Conservation (phyloP, 495 filamentous ascomycete genomes). For the Hypoxylon cercidicola region DNA sequence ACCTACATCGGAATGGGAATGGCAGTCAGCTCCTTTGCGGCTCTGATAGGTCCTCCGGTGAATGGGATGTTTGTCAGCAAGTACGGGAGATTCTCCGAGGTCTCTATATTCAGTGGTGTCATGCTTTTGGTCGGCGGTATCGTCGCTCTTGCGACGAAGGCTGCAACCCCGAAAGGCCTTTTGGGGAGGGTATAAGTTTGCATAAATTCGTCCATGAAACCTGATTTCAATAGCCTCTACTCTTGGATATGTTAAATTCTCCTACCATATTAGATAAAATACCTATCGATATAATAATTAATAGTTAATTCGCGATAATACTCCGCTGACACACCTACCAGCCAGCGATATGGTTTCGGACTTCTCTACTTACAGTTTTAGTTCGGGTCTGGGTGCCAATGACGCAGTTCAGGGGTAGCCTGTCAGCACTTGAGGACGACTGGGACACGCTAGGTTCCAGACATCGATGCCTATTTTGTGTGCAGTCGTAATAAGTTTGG, state of each 20-base stretch:
- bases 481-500: background rate
- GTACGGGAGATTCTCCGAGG: slow-evolving; percentile 54
- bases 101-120: slow-evolving; percentile 60
- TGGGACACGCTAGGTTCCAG: background rate
- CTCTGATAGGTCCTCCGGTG: slow-evolving; percentile 64
- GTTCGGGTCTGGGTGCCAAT: background rate
- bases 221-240: no score
- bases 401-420: background rate
- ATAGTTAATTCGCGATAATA: background rate
- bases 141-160: slow-evolving; percentile 19
- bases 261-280: background rate
- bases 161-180: slow-evolving; percentile 26
- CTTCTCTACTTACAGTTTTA: background rate
- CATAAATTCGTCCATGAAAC: no score
- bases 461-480: background rate
- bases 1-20: slow-evolving; percentile 68
- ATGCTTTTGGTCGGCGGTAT: slow-evolving; percentile 19
- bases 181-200: slow-evolving; percentile 27
- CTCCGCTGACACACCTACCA: background rate
- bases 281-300: background rate
- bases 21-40: slow-evolving; percentile 53
- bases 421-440: background rate
- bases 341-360: background rate
- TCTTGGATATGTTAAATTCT: background rate
- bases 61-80: slow-evolving; percentile 58